These are phyloP conservation scores for Paramarasmius palmivorus DNA, from an alignment of 1,284 basidiomycete species.

Conservation along the genomic window DNA sequence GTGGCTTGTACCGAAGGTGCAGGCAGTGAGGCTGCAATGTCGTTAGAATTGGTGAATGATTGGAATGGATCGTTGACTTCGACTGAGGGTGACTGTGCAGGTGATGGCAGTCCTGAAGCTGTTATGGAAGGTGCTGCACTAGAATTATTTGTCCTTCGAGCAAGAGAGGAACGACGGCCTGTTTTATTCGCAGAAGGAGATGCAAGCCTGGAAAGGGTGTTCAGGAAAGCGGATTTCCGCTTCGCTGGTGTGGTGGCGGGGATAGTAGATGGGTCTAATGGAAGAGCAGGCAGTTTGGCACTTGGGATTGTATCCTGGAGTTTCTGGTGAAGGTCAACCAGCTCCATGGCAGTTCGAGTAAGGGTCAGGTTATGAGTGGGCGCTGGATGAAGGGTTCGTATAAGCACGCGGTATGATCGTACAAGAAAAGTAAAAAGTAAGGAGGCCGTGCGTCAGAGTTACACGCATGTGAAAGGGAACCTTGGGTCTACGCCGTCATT, in stretches of 20 bases:
- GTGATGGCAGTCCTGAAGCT: constrained; percentile 34
- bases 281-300: constrained; percentile 58
- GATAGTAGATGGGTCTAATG: constrained; percentile 53
- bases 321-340: constrained; percentile 77
- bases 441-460: background rate
- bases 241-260: constrained; percentile 53
- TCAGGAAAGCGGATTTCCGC: constrained; percentile 78
- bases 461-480: too few species aligned
- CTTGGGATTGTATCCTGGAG: constrained; percentile 57
- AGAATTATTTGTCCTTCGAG: background rate
- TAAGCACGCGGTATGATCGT: constrained; percentile 11
- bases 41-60: constrained; percentile 33
- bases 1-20: constrained; percentile 55
- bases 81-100: constrained; percentile 47
- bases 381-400: constrained; percentile 43
- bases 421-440: constrained; percentile 28
- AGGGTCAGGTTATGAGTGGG: constrained; percentile 88
- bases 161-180: constrained; percentile 4
- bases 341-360: constrained; percentile 72
- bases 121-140: constrained; percentile 13
- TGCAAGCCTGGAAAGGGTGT: constrained; percentile 77
- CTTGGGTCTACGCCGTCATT: background rate
- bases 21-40: constrained; percentile 17
- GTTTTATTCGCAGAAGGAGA: constrained; percentile 56
- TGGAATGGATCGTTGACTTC: constrained; percentile 65